phyloP scores from a whole-genome alignment of 306 rosid genomes.

The Carpinus fangiana region DNA sequence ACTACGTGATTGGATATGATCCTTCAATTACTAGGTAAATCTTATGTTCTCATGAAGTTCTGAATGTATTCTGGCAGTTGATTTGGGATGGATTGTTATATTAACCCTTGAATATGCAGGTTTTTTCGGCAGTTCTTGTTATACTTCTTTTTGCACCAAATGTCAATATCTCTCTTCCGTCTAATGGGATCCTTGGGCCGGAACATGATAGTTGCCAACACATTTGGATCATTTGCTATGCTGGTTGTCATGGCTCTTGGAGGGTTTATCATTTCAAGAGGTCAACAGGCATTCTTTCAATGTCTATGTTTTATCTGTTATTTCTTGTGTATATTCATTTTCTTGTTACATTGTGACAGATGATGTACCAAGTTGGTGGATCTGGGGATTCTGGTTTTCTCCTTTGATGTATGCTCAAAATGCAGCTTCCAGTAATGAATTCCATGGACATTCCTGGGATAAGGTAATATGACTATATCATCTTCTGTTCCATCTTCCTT shows the following conservation, averaged over 20 bases:
- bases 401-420: slow-evolving; percentile 98
- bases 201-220: slow-evolving; percentile 92
- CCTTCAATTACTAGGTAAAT: slow-evolving; percentile 78
- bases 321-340: slow-evolving; percentile 17
- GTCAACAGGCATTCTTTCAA: slow-evolving; percentile 39
- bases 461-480: slow-evolving; percentile 51
- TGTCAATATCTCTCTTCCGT: slow-evolving; percentile 94
- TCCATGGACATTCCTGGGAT: slow-evolving; percentile 95
- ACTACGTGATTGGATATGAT: slow-evolving; percentile 89
- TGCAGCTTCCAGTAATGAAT: slow-evolving; percentile 93
- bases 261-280: slow-evolving; percentile 88
- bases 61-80: slow-evolving; percentile 26
- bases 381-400: slow-evolving; percentile 99
- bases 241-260: slow-evolving; percentile 98
- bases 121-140: slow-evolving; percentile 76
- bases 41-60: slow-evolving; percentile 25
- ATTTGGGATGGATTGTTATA: slow-evolving; percentile 21
- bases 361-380: slow-evolving; percentile 89
- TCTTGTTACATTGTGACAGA: slow-evolving; percentile 50
- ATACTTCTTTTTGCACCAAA: slow-evolving; percentile 88
- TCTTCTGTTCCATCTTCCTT: slow-evolving; percentile 9
- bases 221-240: slow-evolving; percentile 99
- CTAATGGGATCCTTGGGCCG: slow-evolving; percentile 98
- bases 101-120: slow-evolving; percentile 52
- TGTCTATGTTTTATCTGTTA: slow-evolving; percentile 20